Percentiles rank a stretch among this genome's conserved stretches.
Evolutionary conservation across 768 basidiomycete species (phyloP).

Genomic region (Tricholoma bakamatsutake): DNA sequence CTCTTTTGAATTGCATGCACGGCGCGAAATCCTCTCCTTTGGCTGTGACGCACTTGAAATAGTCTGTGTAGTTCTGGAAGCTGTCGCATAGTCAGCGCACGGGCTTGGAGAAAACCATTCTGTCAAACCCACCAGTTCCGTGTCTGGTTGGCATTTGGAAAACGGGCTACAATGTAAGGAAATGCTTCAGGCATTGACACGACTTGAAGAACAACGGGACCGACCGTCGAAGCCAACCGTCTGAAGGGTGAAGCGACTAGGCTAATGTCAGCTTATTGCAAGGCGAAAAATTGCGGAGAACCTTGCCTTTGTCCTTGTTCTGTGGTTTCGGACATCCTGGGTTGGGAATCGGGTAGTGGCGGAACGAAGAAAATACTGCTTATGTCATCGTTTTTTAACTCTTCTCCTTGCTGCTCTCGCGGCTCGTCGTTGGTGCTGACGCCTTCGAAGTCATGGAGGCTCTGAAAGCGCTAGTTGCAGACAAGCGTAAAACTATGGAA

Average conservation of each 20-base stretch:
- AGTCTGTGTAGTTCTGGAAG: constrained; percentile 97
- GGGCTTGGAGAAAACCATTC: not conserved
- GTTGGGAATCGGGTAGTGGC: constrained; percentile 33
- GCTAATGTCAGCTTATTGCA: constrained; percentile 12
- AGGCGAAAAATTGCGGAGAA: not conserved
- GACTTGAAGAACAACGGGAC: constrained; percentile 15
- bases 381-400: constrained; percentile 29
- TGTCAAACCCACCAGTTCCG: constrained; percentile 64
- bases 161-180: constrained; percentile 54
- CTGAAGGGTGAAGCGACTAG: constrained; percentile 83
- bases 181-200: constrained; percentile 1
- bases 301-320: constrained; percentile 30
- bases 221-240: constrained; percentile 93
- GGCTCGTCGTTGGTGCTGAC: not conserved
- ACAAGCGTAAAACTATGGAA: constrained; percentile 76
- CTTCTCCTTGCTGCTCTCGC: constrained; percentile 2
- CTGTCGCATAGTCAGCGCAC: constrained; percentile 28
- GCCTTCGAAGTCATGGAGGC: constrained; percentile 60
- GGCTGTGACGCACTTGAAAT: constrained; percentile 94
- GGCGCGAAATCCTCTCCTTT: constrained; percentile 99
- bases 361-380: constrained; percentile 27
- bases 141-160: constrained; percentile 92
- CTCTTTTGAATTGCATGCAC: constrained; percentile 97
- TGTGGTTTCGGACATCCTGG: constrained; percentile 58
- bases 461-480: constrained; percentile 82